Conservation (phyloP, 352 stramenopile species). For the Globisporangium spinosum region DNA sequence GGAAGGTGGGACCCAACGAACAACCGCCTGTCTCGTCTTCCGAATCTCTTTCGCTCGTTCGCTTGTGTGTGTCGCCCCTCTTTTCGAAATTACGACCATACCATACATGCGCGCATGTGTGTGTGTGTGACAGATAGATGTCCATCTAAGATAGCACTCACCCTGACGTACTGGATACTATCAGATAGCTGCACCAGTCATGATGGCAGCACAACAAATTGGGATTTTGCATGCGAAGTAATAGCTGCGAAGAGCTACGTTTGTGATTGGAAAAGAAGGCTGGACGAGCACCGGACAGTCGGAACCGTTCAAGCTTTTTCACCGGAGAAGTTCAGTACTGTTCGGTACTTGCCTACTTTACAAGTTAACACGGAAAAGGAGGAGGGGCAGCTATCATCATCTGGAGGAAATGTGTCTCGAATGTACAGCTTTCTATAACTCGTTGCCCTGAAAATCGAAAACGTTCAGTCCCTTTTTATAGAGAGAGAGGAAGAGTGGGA, state of each 20-base stretch:
- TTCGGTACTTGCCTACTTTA: not conserved
- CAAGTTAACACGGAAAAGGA: not conserved
- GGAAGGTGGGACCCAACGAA: no score
- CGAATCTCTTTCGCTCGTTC: no score
- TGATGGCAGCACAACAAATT: not conserved
- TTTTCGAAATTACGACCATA: not conserved
- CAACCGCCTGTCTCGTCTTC: no score
- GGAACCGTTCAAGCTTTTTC: not conserved
- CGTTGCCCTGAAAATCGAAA: not conserved
- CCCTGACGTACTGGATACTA: not conserved
- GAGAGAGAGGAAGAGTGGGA: not conserved
- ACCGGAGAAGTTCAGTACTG: not conserved
- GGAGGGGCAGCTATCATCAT: not conserved
- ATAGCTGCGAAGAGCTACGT: not conserved
- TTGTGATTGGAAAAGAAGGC: not conserved
- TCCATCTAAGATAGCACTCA: no score
- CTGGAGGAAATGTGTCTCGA: not conserved
- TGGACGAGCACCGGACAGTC: not conserved
- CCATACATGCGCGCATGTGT: no score
- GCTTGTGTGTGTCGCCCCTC: not conserved
- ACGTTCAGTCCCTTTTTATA: not conserved
- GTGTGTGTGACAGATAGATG: no score
- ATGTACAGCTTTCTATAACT: not conserved
- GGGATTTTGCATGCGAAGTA: not conserved
- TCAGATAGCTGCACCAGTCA: not conserved